Evolutionary conservation across 2,329 filamentous ascomycete species (phyloP).

Genomic region (Botryotinia convoluta): DNA sequence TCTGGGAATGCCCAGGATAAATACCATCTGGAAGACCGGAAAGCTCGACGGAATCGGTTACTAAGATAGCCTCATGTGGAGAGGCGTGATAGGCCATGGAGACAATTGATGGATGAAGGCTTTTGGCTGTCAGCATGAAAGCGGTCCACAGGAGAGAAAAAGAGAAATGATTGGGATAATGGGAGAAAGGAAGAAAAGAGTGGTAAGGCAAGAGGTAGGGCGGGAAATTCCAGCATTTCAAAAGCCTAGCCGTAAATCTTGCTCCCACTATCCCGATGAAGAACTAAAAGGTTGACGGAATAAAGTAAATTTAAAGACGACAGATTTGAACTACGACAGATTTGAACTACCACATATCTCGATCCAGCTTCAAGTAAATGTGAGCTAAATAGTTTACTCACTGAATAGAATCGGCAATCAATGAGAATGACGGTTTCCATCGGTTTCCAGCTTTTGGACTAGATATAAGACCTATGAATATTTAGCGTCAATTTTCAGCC

Average conservation of each 20-base stretch:
- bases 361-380: background rate
- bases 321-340: background rate
- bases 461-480: constrained; percentile 34
- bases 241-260: background rate
- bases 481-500: background rate
- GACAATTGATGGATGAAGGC: constrained; percentile 48
- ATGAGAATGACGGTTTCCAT: constrained; percentile 45
- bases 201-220: background rate
- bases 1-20: constrained; percentile 52
- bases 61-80: constrained; percentile 48
- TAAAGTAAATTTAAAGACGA: no score
- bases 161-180: background rate
- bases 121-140: background rate
- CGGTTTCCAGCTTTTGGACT: constrained; percentile 22
- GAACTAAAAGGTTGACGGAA: background rate
- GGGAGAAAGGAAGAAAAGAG: background rate
- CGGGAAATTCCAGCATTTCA: background rate
- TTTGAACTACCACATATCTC: background rate
- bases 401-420: constrained; percentile 55
- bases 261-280: background rate
- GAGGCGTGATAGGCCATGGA: constrained; percentile 48
- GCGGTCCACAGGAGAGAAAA: background rate
- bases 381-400: background rate
- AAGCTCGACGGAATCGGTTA: constrained; percentile 55
- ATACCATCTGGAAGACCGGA: constrained; percentile 50